These are phyloP conservation scores for Zasmidium cellare DNA, from an alignment of 2,329 filamentous ascomycete species.

Conservation along the genomic window DNA sequence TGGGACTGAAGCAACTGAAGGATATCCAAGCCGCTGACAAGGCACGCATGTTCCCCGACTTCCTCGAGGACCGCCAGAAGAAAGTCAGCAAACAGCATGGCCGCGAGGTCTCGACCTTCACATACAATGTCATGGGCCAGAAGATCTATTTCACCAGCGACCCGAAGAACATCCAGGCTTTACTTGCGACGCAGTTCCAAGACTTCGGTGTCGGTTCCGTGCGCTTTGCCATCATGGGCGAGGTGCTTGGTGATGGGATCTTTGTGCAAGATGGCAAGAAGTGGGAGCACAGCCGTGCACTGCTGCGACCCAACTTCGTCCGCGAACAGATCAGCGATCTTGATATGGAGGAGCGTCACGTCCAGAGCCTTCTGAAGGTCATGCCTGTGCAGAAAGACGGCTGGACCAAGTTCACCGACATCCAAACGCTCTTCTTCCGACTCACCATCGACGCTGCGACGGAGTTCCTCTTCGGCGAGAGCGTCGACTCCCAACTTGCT, in stretches of 20 bases:
- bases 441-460: constrained; percentile 52
- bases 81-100: constrained; percentile 26
- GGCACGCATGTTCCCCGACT: constrained; percentile 29
- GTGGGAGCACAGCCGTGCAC: constrained; percentile 38
- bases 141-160: constrained; percentile 31
- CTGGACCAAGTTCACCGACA: constrained; percentile 33
- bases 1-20: constrained; percentile 31
- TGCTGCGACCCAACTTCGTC: constrained; percentile 41
- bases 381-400: constrained; percentile 29
- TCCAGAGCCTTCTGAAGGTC: constrained; percentile 35
- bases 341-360: constrained; percentile 36
- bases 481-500: constrained; percentile 38
- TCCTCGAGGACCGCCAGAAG: constrained; percentile 27
- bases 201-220: constrained; percentile 34
- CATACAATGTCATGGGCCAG: constrained; percentile 25
- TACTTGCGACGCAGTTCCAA: constrained; percentile 34
- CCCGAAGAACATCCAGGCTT: constrained; percentile 38
- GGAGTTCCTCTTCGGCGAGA: constrained; percentile 47
- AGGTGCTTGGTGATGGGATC: constrained; percentile 35
- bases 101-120: constrained; percentile 30
- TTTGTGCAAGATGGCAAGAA: constrained; percentile 36
- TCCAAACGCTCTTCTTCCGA: constrained; percentile 48
- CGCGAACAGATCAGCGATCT: constrained; percentile 40
- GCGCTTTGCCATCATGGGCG: constrained; percentile 30
- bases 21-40: constrained; percentile 30